Evolutionary conservation across 495 filamentous ascomycete genomes (phyloP).

Genomic region (Xylaria nigripes): DNA sequence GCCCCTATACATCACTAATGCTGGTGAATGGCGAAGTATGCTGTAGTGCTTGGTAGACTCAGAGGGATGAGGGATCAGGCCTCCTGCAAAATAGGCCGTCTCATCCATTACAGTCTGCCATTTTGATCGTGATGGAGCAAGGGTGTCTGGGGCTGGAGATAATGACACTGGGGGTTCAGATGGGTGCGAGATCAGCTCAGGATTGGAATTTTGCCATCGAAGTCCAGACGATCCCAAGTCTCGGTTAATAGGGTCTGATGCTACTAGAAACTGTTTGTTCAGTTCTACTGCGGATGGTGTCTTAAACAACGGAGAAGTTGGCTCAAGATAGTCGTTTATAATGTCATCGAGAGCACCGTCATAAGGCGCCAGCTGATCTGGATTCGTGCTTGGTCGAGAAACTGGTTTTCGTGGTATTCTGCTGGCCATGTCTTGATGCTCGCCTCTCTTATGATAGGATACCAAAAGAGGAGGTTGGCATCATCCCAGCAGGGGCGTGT

Average conservation of each 20-base stretch:
- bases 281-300: constrained; percentile 1
- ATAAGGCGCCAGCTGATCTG: not conserved
- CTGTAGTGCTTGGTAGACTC: constrained; percentile 60
- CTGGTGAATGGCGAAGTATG: constrained; percentile 57
- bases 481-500: not conserved
- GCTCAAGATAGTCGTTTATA: constrained; percentile 23
- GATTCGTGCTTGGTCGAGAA: not conserved
- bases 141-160: not conserved
- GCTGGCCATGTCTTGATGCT: not conserved
- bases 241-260: not conserved
- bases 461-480: not conserved
- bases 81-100: constrained; percentile 54
- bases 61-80: constrained; percentile 52
- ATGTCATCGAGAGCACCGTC: constrained; percentile 16
- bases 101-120: constrained; percentile 46
- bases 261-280: not conserved
- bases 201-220: not conserved
- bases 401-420: not conserved
- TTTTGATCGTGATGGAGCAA: constrained; percentile 14
- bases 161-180: constrained; percentile 15
- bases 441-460: not conserved
- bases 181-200: constrained; percentile 10
- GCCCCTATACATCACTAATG: constrained; percentile 56
- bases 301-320: constrained; percentile 2
- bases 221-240: not conserved